Evolutionary conservation across 345 rosid species (phyloP), one percentile per base, ranked within the genome.

Genomic region (Heritiera fomes): DNA sequence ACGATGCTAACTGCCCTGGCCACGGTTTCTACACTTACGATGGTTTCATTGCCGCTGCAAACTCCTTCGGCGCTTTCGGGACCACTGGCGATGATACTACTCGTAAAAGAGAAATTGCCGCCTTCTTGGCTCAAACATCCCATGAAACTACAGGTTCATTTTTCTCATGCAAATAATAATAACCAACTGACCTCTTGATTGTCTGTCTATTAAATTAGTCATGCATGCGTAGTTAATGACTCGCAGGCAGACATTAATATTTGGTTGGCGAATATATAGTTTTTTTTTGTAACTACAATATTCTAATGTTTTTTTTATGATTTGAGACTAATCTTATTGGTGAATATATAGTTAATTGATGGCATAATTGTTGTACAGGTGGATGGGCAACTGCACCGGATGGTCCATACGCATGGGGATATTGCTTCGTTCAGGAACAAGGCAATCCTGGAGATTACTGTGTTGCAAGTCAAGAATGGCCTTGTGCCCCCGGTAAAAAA

Each of bases 91-190:
- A 84, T 46, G 49, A 40, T 10, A 34, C 59, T 68, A 63, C 88
- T 0, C 82, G 88, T 38, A 87, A 87, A 67, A 83, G 87, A n/a
- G 93, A 91, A 71, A 56, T 89, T 14, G 93, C 90, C 6, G 95
- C 95, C 50, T 91, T 91, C 81, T 83, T 91, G 52, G 93, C 87
- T 72, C 95, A 91, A 70, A 91, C 91, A 30, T 91, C 93, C 14
- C 95, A 89, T 52, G 90, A 91, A 83, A 91, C 95, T 34, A 89
- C 90, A 77, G 93, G 94, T 87, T 76, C 14, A 47, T 60, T 60
- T 7, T 20, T 23, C 12, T 17, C 58, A 40, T 40, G 43, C 43
- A 40, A 40, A 40, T 34, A 34, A 3, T 34, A 34, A 34, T 34
- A 40, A 40, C 4, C 5, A 40, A 40, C 6, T 8, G 11, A 11